These are phyloP conservation scores for Moringa oleifera DNA, from an alignment of 345 rosid genomes.

Conservation along the genomic window DNA sequence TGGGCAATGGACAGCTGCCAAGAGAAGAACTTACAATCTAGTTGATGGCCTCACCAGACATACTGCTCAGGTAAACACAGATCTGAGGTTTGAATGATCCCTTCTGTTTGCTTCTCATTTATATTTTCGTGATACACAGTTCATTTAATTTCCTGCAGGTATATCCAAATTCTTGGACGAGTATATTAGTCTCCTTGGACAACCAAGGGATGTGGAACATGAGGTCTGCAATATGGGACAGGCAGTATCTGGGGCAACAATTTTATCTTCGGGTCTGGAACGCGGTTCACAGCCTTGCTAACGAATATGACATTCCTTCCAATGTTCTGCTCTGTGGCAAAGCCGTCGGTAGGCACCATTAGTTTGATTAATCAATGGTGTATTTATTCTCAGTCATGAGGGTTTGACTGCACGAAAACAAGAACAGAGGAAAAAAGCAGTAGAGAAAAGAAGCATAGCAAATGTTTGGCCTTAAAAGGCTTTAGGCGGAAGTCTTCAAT, in stretches of 20 bases:
- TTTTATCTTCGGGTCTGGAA: slow-evolving; percentile 78
- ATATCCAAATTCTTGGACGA: slow-evolving; percentile 82
- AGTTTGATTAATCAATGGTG: slow-evolving; percentile 7
- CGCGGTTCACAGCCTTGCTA: slow-evolving; percentile 46
- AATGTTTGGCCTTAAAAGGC: slow-evolving; percentile 12
- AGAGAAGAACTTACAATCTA: slow-evolving; percentile 60
- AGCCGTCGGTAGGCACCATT: slow-evolving; percentile 52
- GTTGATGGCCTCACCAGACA: slow-evolving; percentile 73
- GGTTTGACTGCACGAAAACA: slow-evolving; percentile 28
- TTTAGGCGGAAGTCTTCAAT: neutral
- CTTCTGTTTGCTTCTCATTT: neutral
- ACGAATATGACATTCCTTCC: slow-evolving; percentile 70
- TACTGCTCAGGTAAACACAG: slow-evolving; percentile 64
- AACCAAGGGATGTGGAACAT: slow-evolving; percentile 99
- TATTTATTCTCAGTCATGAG: slow-evolving; percentile 30
- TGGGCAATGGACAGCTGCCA: slow-evolving; percentile 63
- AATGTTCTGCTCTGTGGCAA: slow-evolving; percentile 79
- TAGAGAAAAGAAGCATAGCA: slow-evolving; percentile 8
- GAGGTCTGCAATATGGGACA: slow-evolving; percentile 87
- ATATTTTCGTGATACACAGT: neutral
- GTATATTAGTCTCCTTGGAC: slow-evolving; percentile 72
- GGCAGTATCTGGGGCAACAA: slow-evolving; percentile 85
- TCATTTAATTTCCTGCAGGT: slow-evolving; percentile 39
- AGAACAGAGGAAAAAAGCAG: slow-evolving; percentile 8
- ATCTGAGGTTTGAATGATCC: no score